phyloP scores from a whole-genome alignment of 345 rosid genomes.

The Cardamine occulta region DNA sequence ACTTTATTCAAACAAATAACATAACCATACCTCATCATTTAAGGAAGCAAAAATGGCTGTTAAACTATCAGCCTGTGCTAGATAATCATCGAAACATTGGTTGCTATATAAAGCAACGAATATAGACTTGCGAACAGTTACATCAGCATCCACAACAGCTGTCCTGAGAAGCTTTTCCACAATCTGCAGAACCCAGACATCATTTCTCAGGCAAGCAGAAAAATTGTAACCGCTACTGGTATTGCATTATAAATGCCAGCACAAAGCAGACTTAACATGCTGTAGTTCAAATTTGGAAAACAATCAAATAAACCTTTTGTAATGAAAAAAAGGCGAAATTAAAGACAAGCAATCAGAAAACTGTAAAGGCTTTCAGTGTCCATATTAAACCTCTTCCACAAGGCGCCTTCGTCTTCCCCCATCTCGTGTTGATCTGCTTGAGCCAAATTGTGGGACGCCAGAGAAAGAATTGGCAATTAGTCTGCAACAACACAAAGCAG shows the following conservation, averaged over 20 bases:
- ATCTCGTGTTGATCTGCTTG: conserved; percentile 72
- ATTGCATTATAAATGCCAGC: conserved; percentile 34
- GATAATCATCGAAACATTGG: conserved; percentile 87
- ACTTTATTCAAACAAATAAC: conserved; percentile 24
- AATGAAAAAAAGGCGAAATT: conserved; percentile 4
- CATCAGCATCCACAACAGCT: conserved; percentile 98
- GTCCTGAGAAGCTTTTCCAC: conserved; percentile 98
- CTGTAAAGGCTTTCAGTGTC: conserved; percentile 23
- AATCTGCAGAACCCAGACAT: conserved; percentile 64
- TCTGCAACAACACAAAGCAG: conserved; percentile 91
- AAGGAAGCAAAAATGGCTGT: conserved; percentile 97
- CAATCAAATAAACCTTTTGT: neutral
- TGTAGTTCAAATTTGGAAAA: conserved; percentile 22
- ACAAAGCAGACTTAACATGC: conserved; percentile 19
- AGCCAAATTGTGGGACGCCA: conserved; percentile 61
- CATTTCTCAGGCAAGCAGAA: conserved; percentile 39
- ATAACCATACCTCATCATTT: conserved; percentile 84
- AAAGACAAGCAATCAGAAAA: conserved; percentile 16
- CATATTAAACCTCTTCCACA: conserved; percentile 77
- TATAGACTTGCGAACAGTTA: conserved; percentile 88
- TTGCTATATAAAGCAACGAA: conserved; percentile 78
- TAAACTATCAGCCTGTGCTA: conserved; percentile 96
- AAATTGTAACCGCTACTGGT: conserved; percentile 29
- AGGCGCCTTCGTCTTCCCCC: conserved; percentile 84
- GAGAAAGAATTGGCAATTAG: conserved; percentile 85